These are phyloP conservation scores for Penicillium sp. DNA, from an alignment of 2,329 filamentous ascomycete species.

Conservation along the genomic window DNA sequence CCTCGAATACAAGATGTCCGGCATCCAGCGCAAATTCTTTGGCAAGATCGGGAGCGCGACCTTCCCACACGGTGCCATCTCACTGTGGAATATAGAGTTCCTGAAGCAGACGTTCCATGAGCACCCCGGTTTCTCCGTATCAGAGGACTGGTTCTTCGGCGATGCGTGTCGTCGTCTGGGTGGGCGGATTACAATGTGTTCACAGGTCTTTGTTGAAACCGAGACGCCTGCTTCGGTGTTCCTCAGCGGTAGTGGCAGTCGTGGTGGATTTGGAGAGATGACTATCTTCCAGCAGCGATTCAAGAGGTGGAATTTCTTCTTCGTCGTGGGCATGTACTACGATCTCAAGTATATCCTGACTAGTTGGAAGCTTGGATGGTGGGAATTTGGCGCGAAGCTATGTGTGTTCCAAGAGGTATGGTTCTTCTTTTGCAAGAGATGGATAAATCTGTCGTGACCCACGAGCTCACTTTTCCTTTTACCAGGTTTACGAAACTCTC, in stretches of 20 bases:
- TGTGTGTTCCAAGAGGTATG: slow-evolving; percentile 48
- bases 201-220: slow-evolving; percentile 51
- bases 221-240: slow-evolving; percentile 48
- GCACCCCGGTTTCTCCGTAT: slow-evolving; percentile 50
- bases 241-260: slow-evolving; percentile 37
- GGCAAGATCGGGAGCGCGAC: slow-evolving; percentile 48
- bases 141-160: slow-evolving; percentile 54
- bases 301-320: slow-evolving; percentile 53
- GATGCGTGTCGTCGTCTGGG: slow-evolving; percentile 47
- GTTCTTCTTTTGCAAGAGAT: not conserved
- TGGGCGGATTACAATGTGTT: slow-evolving; percentile 49
- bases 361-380: slow-evolving; percentile 49
- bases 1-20: slow-evolving; percentile 52
- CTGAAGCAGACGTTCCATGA: slow-evolving; percentile 46
- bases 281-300: slow-evolving; percentile 53
- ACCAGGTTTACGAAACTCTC: slow-evolving; percentile 45
- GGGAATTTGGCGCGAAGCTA: slow-evolving; percentile 50
- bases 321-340: slow-evolving; percentile 49
- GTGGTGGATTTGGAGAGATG: slow-evolving; percentile 53
- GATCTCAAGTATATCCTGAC: slow-evolving; percentile 47
- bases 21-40: slow-evolving; percentile 45
- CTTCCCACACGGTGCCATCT: slow-evolving; percentile 52
- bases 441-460: too few relatives aligned
- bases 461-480: too few relatives aligned
- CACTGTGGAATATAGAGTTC: slow-evolving; percentile 49